Evolutionary conservation across 169 alveolate species (phyloP).

Genomic region (Plasmodium vinckei): DNA sequence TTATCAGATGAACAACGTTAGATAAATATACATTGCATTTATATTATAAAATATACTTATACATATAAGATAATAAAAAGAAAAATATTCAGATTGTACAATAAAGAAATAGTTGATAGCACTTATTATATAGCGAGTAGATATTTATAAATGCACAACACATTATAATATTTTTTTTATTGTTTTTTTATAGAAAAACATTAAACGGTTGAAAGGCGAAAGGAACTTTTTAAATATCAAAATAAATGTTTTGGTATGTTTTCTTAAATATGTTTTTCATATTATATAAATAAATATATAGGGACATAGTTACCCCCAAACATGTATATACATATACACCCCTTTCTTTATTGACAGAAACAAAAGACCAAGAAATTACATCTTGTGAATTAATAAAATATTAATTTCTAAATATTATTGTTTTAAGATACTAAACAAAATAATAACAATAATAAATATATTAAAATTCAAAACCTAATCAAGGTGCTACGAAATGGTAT

Average conservation of each 20-base stretch:
- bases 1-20: slow-evolving; percentile 14
- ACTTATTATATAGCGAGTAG: background rate
- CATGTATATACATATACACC: background rate
- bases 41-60: no score
- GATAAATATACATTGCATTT: no score
- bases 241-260: slow-evolving; percentile 50
- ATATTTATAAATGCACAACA: background rate
- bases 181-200: slow-evolving; percentile 25
- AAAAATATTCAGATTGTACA: no score
- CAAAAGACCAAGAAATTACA: slow-evolving; percentile 28
- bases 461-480: no score
- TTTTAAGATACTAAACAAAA: background rate
- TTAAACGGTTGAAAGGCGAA: slow-evolving; percentile 27
- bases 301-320: background rate
- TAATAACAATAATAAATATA: background rate
- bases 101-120: background rate
- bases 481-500: no score
- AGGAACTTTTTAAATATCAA: slow-evolving; percentile 37
- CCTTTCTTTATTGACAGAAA: slow-evolving; percentile 14
- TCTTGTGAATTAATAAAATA: slow-evolving; percentile 23
- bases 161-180: background rate
- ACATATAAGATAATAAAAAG: no score
- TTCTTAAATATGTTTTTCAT: no score
- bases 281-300: slow-evolving; percentile 4
- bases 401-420: background rate